phyloP scores from a whole-genome alignment of 345 rosid genomes.

The Pistacia integerrima region DNA sequence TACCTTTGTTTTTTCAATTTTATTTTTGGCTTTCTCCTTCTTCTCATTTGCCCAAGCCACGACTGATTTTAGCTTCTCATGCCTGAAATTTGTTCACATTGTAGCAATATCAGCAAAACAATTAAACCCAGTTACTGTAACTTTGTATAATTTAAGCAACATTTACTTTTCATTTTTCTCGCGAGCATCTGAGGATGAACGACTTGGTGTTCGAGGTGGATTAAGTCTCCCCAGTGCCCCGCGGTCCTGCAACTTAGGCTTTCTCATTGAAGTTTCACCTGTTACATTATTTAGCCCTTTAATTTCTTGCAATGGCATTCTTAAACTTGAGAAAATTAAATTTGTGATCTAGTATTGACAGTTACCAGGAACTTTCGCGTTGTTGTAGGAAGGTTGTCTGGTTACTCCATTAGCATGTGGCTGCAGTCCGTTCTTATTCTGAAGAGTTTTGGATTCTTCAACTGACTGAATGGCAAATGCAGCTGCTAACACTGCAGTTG shows the following conservation, averaged over 20 bases:
- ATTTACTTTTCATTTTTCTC: constrained; percentile 20
- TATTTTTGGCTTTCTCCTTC: not conserved
- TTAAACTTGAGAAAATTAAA: not conserved
- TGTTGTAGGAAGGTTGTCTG: constrained; percentile 19
- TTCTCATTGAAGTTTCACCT: constrained; percentile 18
- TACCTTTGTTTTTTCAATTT: constrained; percentile 3
- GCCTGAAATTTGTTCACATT: constrained; percentile 5
- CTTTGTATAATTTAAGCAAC: not conserved
- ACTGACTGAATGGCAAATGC: constrained; percentile 38
- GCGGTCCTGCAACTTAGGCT: constrained; percentile 7
- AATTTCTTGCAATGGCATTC: not conserved
- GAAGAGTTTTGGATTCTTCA: constrained; percentile 25
- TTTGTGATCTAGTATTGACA: not conserved
- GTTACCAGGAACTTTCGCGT: constrained; percentile 24
- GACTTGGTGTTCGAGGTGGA: constrained; percentile 18
- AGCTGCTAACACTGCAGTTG: constrained; percentile 39
- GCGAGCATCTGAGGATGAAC: constrained; percentile 7
- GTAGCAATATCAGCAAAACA: not conserved
- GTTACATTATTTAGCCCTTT: not conserved
- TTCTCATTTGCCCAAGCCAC: constrained; percentile 21
- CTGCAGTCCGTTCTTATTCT: not conserved
- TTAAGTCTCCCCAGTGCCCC: constrained; percentile 4
- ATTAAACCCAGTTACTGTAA: not conserved
- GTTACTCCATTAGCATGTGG: constrained; percentile 8
- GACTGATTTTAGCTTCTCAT: constrained; percentile 22